A percentile compares a stretch with the other conserved stretches of the same genome.
Conservation (phyloP, 306 rosid genomes). For the Hippophae tibetana region DNA sequence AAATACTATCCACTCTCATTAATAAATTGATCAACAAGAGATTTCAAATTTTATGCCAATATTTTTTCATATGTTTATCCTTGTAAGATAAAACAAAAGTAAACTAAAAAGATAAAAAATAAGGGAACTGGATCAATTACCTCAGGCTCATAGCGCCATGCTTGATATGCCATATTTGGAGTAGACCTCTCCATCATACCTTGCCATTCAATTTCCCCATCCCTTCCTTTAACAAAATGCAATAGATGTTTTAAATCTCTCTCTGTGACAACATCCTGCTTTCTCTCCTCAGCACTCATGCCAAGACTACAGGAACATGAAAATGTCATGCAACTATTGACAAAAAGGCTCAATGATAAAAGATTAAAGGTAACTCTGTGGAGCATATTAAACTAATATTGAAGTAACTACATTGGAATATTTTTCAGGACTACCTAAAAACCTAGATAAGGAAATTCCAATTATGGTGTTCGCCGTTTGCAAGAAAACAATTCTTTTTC, state of each 20-base stretch:
- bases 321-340: conserved; percentile 17
- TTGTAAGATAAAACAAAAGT: conserved; percentile 13
- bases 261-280: conserved; percentile 48
- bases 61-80: neutral
- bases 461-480: neutral
- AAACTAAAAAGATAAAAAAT: conserved; percentile 14
- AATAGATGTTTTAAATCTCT: conserved; percentile 72
- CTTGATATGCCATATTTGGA: conserved; percentile 67
- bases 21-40: neutral
- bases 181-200: conserved; percentile 75
- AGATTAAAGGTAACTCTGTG: neutral
- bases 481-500: neutral
- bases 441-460: neutral
- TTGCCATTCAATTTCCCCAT: conserved; percentile 82
- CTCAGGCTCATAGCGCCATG: conserved; percentile 98
- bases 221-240: conserved; percentile 64
- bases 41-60: neutral
- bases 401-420: neutral
- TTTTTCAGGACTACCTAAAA: neutral
- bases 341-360: conserved; percentile 7
- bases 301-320: conserved; percentile 24
- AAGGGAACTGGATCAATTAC: conserved; percentile 24
- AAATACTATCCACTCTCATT: too few species aligned
- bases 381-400: neutral
- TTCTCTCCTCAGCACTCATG: conserved; percentile 33